Conservation (phyloP, 805 yeast species). For the Candida patagonica region DNA sequence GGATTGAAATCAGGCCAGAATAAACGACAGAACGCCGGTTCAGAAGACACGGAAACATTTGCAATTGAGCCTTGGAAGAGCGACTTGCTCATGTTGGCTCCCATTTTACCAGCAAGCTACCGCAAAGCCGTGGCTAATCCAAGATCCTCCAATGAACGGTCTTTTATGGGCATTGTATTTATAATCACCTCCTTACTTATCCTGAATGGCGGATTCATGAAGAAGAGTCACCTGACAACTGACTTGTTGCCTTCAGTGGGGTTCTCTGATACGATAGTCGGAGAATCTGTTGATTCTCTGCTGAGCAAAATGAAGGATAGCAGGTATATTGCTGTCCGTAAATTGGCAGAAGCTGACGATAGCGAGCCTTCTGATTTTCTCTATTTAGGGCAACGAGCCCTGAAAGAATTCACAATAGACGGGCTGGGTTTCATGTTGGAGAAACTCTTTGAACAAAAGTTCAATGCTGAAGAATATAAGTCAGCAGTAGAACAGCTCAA, state of each 20-base stretch:
- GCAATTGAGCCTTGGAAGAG: not conserved
- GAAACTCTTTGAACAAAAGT: not conserved
- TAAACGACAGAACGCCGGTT: not conserved
- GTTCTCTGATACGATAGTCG: not conserved
- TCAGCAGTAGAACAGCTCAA: not conserved
- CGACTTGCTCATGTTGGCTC: not conserved
- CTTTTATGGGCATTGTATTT: not conserved
- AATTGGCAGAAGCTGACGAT: not conserved
- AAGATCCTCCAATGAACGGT: not conserved
- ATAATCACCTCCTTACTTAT: not conserved
- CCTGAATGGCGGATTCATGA: conserved; percentile 1
- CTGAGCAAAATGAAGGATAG: not conserved
- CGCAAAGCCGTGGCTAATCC: not conserved
- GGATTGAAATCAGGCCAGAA: not conserved
- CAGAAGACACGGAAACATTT: not conserved
- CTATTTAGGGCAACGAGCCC: conserved; percentile 2
- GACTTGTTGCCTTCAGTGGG: not conserved
- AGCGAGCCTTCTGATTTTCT: not conserved
- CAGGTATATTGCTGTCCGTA: not conserved
- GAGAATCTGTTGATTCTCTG: not conserved
- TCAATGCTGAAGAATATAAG: not conserved
- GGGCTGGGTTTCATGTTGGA: not conserved
- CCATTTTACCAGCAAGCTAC: not conserved
- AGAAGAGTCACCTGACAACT: not conserved
- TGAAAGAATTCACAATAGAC: not conserved